Percentiles rank a stretch among this genome's conserved stretches.
Conservation (phyloP, 768 basidiomycete genomes). For the Pisolithus sp. region DNA sequence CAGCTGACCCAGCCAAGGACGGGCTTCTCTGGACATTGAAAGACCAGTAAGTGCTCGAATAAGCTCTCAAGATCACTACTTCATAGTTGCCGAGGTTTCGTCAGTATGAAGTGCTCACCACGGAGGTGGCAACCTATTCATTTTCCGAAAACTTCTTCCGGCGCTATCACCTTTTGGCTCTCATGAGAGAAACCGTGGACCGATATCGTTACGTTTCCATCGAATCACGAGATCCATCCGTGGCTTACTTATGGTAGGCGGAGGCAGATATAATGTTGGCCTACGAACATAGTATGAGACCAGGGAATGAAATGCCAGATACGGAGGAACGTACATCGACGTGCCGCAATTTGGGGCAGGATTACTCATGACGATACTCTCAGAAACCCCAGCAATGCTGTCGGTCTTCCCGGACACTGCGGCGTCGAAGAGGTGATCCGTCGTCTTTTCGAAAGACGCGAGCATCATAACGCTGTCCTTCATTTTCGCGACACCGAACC, state of each 20-base stretch:
- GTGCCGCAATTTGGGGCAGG: slow-evolving; percentile 92
- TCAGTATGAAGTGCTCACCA: slow-evolving; percentile 37
- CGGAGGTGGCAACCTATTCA: slow-evolving; percentile 39
- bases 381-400: slow-evolving; percentile 92
- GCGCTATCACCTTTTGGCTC: slow-evolving; percentile 41
- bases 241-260: slow-evolving; percentile 29
- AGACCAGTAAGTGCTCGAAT: slow-evolving; percentile 18
- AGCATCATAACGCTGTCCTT: slow-evolving; percentile 99
- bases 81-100: slow-evolving; percentile 30
- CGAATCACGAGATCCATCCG: slow-evolving; percentile 11
- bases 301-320: not conserved
- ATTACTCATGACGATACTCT: slow-evolving; percentile 99
- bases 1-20: slow-evolving; percentile 24
- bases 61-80: not conserved
- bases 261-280: slow-evolving; percentile 30
- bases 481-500: slow-evolving; percentile 99
- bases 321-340: slow-evolving; percentile 61
- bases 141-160: slow-evolving; percentile 45
- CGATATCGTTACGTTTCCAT: slow-evolving; percentile 32
- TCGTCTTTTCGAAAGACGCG: slow-evolving; percentile 99
- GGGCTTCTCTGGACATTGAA: slow-evolving; percentile 29
- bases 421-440: slow-evolving; percentile 97
- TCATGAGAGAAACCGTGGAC: slow-evolving; percentile 40
- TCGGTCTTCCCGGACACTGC: slow-evolving; percentile 95
- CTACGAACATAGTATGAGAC: slow-evolving; percentile 15